These are phyloP conservation scores for Teratosphaeria nubilosa DNA, from an alignment of 2,329 filamentous ascomycete species.

Conservation along the genomic window DNA sequence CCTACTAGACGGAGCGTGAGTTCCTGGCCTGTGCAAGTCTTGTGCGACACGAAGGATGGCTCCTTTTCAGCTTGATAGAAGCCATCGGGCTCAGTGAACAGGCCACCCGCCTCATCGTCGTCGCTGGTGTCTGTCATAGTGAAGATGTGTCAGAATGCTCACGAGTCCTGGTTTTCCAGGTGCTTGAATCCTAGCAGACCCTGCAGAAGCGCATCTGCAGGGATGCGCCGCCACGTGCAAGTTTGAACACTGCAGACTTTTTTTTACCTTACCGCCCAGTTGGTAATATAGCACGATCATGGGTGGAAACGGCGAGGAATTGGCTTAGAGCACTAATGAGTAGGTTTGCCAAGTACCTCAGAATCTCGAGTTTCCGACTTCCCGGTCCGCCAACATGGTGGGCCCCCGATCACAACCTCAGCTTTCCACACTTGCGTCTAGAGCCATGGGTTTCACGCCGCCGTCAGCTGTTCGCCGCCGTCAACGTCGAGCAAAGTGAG, in stretches of 20 bases:
- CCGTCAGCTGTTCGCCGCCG: neutral
- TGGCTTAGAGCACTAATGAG: neutral
- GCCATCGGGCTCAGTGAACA: constrained; percentile 74
- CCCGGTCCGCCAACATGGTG: neutral
- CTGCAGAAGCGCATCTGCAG: neutral
- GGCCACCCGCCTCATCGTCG: constrained; percentile 28
- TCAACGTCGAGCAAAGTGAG: neutral
- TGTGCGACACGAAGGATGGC: constrained; percentile 63
- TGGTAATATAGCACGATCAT: neutral
- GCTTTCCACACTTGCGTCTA: neutral
- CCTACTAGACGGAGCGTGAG: constrained; percentile 72
- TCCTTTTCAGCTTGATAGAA: constrained; percentile 71
- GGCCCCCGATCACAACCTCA: neutral
- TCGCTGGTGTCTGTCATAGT: constrained; percentile 6
- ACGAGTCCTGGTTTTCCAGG: neutral
- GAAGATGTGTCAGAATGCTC: neutral
- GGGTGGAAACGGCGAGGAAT: neutral
- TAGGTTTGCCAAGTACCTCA: neutral
- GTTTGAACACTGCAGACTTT: neutral
- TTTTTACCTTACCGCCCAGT: neutral
- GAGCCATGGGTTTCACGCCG: neutral
- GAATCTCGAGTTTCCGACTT: neutral
- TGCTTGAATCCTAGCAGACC: neutral
- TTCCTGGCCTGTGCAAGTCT: constrained; percentile 53
- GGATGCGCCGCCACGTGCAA: neutral